Evolutionary conservation across 306 rosid genomes (phyloP).

Genomic region (Sindora glabra): DNA sequence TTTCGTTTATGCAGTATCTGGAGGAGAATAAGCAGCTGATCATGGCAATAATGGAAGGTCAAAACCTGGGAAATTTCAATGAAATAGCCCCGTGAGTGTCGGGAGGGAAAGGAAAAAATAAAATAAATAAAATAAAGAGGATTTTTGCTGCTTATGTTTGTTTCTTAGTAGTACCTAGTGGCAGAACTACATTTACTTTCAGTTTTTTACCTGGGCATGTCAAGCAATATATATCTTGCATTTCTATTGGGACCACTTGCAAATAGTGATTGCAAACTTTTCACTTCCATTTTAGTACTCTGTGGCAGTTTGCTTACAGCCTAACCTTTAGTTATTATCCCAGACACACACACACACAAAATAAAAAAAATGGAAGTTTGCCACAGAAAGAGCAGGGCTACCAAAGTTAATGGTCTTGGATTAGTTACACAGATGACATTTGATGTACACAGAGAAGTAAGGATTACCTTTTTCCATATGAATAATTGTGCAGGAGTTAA

Average conservation of each 20-base stretch:
- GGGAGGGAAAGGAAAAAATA: too few relatives aligned
- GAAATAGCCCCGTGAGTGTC: conserved; percentile 42
- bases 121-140: too few relatives aligned
- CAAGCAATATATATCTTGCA: conserved; percentile 1
- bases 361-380: background rate
- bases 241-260: too few relatives aligned
- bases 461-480: background rate
- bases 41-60: conserved; percentile 31
- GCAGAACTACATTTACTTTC: background rate
- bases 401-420: background rate
- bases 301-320: too few relatives aligned
- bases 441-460: background rate
- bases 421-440: background rate
- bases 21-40: conserved; percentile 52
- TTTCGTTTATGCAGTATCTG: conserved; percentile 41
- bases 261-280: too few relatives aligned
- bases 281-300: too few relatives aligned
- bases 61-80: conserved; percentile 29
- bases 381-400: background rate
- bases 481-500: background rate
- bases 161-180: background rate
- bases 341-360: too few relatives aligned
- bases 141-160: conserved; percentile 8
- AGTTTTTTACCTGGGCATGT: background rate
- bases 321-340: too few relatives aligned